Evolutionary conservation across 306 rosid species (phyloP).

Genomic region (Carpinus viminea): DNA sequence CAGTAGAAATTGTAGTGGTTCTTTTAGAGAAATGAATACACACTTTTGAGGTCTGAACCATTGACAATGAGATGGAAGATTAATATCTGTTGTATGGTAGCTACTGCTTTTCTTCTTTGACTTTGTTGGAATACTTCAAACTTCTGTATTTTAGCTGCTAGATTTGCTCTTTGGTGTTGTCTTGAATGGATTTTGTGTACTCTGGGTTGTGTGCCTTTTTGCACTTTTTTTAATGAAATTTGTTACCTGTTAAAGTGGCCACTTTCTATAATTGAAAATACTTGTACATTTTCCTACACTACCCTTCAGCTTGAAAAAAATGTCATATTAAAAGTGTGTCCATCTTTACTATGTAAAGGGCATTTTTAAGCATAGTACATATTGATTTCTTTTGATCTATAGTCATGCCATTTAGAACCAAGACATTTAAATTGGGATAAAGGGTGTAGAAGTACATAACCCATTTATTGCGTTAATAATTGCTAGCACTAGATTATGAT

Average conservation of each 20-base stretch:
- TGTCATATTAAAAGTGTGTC: neutral
- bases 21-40: neutral
- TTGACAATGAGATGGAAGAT: neutral
- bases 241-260: neutral
- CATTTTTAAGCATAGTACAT: neutral
- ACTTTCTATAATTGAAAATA: neutral
- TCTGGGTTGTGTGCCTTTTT: too few species aligned
- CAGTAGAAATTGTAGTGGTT: neutral
- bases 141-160: neutral
- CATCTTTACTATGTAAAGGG: neutral
- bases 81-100: neutral
- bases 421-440: neutral
- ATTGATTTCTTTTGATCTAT: neutral
- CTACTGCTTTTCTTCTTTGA: neutral
- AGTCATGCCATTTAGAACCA: neutral
- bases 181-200: too few species aligned
- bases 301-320: neutral
- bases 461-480: neutral
- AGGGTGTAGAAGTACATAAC: too few species aligned
- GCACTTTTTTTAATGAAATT: too few species aligned
- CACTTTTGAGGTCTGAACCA: neutral
- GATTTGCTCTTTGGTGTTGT: neutral
- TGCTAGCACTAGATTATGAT: neutral
- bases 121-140: neutral
- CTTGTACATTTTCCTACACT: neutral